Evolutionary conservation across 345 rosid genomes (phyloP), one percentile per base, ranked within the genome.

Genomic region (Brassica incana): DNA sequence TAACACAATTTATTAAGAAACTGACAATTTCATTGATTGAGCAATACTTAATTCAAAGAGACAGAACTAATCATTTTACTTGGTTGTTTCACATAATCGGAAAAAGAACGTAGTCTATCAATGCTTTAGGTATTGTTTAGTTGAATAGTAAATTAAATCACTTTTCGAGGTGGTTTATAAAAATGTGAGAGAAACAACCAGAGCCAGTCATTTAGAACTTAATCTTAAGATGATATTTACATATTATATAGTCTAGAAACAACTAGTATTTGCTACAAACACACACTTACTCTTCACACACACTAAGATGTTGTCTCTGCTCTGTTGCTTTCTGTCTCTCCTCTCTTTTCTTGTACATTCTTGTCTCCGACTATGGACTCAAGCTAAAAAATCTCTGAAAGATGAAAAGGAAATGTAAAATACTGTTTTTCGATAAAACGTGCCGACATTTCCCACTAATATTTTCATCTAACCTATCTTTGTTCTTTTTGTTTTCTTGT

Each of bases 301-400:
- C 15, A 29, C 62, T 69, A 69, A 18, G 23, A 69, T 77, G 69
- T 43, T 76, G 50, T 14, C 48, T 69, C 15, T 76, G 8, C 68
- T 76, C 33, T 59, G 20, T 15, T 35, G 45, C 65, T 9, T 66
- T 18, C 11, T 54, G 65, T 66, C 38, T 67, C 52, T 75, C 59
- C 56, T 75, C 3, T 54, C 16, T n/a, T 63, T 54, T 54, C 65
- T 75, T 35, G 7, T 75, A 56, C 25, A 52, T 35, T 23, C 4
- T 35, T 33, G 65, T 63, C 43, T 63, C 20, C 67, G 67, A 32
- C 67, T 9, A 63, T 14, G 23, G 20, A 8, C 35, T 63, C 40
- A 6, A n/a, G 40, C 67, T 30, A 63, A 63, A 63, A 32, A n/a
- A 30, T 11, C 45, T 27, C 1, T n/a, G 1, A 56, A 67, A 67